Percentiles rank a stretch among this genome's conserved stretches.
Evolutionary conservation across 441 rosid species (phyloP).

Genomic region (Croton setiger): DNA sequence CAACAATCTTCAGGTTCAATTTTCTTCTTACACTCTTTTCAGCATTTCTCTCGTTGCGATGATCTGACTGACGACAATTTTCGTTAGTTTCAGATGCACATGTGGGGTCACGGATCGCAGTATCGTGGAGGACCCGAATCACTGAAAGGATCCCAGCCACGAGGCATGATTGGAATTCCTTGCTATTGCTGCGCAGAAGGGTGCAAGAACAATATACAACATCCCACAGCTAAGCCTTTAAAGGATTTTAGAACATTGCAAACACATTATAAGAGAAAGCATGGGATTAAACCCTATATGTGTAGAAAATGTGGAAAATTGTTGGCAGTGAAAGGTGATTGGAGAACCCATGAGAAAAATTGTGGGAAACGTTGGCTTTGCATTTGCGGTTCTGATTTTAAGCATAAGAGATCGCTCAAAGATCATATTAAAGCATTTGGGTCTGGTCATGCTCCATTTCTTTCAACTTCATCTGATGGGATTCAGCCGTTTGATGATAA

Average conservation of each 20-base stretch:
- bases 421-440: slow-evolving; percentile 82
- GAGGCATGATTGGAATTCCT: slow-evolving; percentile 63
- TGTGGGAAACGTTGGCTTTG: slow-evolving; percentile 94
- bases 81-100: slow-evolving; percentile 53
- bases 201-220: slow-evolving; percentile 74
- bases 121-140: slow-evolving; percentile 76
- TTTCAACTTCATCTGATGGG: slow-evolving; percentile 27
- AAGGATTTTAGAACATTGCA: slow-evolving; percentile 80
- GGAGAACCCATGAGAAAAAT: slow-evolving; percentile 90
- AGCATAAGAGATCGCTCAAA: slow-evolving; percentile 88
- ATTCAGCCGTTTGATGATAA: slow-evolving; percentile 24
- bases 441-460: slow-evolving; percentile 55
- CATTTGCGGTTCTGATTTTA: slow-evolving; percentile 77
- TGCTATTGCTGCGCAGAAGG: slow-evolving; percentile 82
- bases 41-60: not conserved
- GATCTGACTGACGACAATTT: not conserved
- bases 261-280: slow-evolving; percentile 86
- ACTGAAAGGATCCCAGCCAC: slow-evolving; percentile 63
- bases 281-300: slow-evolving; percentile 54
- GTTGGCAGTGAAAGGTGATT: slow-evolving; percentile 80
- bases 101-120: slow-evolving; percentile 95
- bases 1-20: slow-evolving; percentile 78
- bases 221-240: slow-evolving; percentile 69
- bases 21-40: not conserved
- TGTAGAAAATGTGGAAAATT: slow-evolving; percentile 77